Base-by-base conservation (phyloP, 2,329 filamentous ascomycete species). In the Nemania sp. region DNA sequence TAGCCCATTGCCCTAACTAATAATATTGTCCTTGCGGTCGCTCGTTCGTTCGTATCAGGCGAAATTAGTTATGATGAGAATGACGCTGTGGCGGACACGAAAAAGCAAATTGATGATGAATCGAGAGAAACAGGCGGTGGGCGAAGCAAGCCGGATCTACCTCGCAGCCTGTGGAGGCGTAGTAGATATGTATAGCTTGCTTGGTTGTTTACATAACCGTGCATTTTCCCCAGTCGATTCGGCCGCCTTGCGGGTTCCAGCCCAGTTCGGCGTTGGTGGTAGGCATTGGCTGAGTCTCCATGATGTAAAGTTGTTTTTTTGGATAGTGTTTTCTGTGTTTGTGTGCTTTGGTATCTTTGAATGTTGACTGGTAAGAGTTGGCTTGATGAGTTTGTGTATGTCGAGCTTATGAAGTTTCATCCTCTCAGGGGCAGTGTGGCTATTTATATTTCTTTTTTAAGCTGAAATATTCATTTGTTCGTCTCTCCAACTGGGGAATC, bases 151-250 rank as follows among this genome's bases (percentile, higher is more conserved):
- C 25, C 7, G 7, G 25, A 29, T 29, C 25, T 29, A 7, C 25
- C 25, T 29, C 7, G 25, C 25, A 29, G 25, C 25, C 25, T n/a
- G n/a, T n/a, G 7, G 25, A 7, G 25, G 25, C 7, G 25, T 29
- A 29, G 25, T 29, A 29, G 25, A n/a, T 29, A 29, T 29, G 7
- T 3, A 29, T 29, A 29, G 25, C n/a, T n/a, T 29, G 25, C 25
- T 29, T 29, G 7, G 25, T 29, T n/a, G n/a, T 29, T 29, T 7
- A 29, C 25, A 57, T 57, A 5, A 46, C n/a, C 20, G 5, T 53
- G 25, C 55, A 40, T 11, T 42, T 43, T 13, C 18, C 25, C 56
- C 18, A 49, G 13, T 50, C 29, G 15, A 59, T 58, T 35, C 42
- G 4, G 7, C 40, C 48, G 3, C 42, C 48, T n/a, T 45, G 32